These are phyloP conservation scores for Camelina hispida DNA, from an alignment of 345 rosid genomes.

Conservation along the genomic window DNA sequence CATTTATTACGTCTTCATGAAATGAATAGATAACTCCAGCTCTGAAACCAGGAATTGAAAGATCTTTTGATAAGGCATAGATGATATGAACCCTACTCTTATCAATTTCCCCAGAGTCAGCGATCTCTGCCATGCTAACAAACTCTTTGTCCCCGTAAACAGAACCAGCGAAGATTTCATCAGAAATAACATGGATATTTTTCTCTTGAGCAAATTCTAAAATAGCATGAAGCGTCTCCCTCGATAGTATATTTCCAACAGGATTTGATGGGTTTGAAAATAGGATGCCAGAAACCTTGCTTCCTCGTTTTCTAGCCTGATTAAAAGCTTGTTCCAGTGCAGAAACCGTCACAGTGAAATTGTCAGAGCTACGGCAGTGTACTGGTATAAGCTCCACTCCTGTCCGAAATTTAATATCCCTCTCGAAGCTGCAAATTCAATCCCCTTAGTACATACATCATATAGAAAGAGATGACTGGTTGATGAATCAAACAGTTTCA, in stretches of 20 bases:
- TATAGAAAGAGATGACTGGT: neutral
- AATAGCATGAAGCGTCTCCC: slow-evolving; percentile 61
- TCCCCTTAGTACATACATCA: slow-evolving; percentile 23
- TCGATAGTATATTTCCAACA: slow-evolving; percentile 74
- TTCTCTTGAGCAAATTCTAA: slow-evolving; percentile 77
- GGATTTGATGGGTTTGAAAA: slow-evolving; percentile 90
- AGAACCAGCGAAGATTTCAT: slow-evolving; percentile 88
- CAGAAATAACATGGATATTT: slow-evolving; percentile 83
- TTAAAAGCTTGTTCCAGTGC: slow-evolving; percentile 83
- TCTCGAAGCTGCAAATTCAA: slow-evolving; percentile 73
- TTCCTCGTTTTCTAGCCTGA: slow-evolving; percentile 86
- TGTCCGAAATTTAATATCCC: slow-evolving; percentile 76
- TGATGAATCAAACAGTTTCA: neutral
- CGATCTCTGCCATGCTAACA: slow-evolving; percentile 84
- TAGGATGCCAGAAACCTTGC: slow-evolving; percentile 72
- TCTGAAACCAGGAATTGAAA: slow-evolving; percentile 83
- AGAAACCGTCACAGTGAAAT: slow-evolving; percentile 62
- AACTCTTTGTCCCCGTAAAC: slow-evolving; percentile 70
- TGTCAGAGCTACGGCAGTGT: slow-evolving; percentile 84
- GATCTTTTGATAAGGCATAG: slow-evolving; percentile 90
- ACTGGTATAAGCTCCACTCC: slow-evolving; percentile 90
- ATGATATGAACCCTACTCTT: slow-evolving; percentile 81
- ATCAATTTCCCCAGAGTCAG: slow-evolving; percentile 64
- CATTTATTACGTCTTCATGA: slow-evolving; percentile 67
- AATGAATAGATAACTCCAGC: slow-evolving; percentile 80